These are phyloP conservation scores for Ricinus communis DNA, from an alignment of 345 rosid genomes.

Conservation along the genomic window DNA sequence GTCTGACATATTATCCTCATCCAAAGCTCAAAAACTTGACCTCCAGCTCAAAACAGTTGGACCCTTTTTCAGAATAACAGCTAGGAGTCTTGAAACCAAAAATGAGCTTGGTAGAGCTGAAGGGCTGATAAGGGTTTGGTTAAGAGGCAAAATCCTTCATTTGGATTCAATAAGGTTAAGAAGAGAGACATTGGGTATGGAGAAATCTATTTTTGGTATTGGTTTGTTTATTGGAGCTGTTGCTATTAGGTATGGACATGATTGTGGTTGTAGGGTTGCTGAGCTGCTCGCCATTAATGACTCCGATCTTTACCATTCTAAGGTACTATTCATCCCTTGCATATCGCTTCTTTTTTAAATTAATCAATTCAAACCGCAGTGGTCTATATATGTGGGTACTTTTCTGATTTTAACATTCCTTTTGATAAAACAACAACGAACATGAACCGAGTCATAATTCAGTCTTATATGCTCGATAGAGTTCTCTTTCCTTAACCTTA, in stretches of 20 bases:
- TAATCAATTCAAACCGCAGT: not conserved
- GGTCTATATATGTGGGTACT: not conserved
- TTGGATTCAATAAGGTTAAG: slow-evolving; percentile 68
- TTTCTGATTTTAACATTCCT: not conserved
- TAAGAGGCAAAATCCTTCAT: slow-evolving; percentile 75
- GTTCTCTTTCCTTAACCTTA: not conserved
- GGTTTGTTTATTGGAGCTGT: slow-evolving; percentile 91
- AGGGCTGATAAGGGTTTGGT: slow-evolving; percentile 72
- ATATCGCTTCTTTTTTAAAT: not conserved
- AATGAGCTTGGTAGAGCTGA: slow-evolving; percentile 75
- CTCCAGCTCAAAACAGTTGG: slow-evolving; percentile 67
- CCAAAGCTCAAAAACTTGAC: slow-evolving; percentile 72
- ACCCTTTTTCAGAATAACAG: slow-evolving; percentile 81
- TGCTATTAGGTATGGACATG: slow-evolving; percentile 76
- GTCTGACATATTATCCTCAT: slow-evolving; percentile 62
- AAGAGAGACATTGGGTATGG: slow-evolving; percentile 73
- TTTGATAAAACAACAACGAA: not conserved
- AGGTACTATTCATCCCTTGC: slow-evolving; percentile 39
- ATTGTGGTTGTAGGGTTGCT: slow-evolving; percentile 68
- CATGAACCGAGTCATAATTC: not conserved
- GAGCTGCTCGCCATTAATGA: slow-evolving; percentile 94
- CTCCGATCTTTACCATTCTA: slow-evolving; percentile 80
- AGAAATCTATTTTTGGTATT: slow-evolving; percentile 76
- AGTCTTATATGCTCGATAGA: not conserved
- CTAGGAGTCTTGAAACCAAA: slow-evolving; percentile 51